phyloP scores from a whole-genome alignment of 345 rosid species.

The Heritiera littoralis region DNA sequence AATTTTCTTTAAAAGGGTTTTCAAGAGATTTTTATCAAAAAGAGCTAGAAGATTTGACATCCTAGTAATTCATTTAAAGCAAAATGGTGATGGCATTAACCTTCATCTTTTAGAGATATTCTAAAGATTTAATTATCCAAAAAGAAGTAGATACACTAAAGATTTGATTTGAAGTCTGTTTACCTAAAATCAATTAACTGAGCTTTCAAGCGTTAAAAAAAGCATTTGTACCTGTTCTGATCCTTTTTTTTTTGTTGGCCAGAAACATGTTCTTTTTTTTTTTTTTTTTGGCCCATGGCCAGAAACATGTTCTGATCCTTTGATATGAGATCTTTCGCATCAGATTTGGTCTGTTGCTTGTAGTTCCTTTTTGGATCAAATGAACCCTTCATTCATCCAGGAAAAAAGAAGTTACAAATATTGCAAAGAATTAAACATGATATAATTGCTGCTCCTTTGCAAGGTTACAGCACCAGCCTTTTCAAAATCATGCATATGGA shows the following conservation, averaged over 20 bases:
- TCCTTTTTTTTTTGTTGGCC: neutral
- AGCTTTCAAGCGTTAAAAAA: too few relatives aligned
- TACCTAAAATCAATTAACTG: neutral
- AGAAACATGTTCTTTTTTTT: too few relatives aligned
- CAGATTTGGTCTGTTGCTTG: neutral
- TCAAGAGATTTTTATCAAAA: neutral
- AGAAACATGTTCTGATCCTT: neutral
- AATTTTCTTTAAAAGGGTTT: neutral
- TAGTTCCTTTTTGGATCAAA: slow-evolving; percentile 5
- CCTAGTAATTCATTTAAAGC: neutral
- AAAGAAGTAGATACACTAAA: neutral
- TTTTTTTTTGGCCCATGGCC: neutral
- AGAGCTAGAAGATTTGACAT: neutral
- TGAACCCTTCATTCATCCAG: neutral
- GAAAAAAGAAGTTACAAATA: neutral
- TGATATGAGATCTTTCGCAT: neutral
- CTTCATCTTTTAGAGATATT: neutral
- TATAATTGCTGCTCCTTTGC: slow-evolving; percentile 10
- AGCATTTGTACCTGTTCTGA: neutral
- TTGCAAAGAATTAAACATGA: neutral
- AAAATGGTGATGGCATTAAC: too few relatives aligned
- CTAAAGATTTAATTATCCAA: neutral
- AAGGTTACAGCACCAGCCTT: slow-evolving; percentile 6
- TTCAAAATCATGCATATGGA: slow-evolving; percentile 5
- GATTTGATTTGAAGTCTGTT: neutral